Evolutionary conservation across 2,329 filamentous ascomycete species (phyloP).

Genomic region (Cladosporium sphaerospermum): DNA sequence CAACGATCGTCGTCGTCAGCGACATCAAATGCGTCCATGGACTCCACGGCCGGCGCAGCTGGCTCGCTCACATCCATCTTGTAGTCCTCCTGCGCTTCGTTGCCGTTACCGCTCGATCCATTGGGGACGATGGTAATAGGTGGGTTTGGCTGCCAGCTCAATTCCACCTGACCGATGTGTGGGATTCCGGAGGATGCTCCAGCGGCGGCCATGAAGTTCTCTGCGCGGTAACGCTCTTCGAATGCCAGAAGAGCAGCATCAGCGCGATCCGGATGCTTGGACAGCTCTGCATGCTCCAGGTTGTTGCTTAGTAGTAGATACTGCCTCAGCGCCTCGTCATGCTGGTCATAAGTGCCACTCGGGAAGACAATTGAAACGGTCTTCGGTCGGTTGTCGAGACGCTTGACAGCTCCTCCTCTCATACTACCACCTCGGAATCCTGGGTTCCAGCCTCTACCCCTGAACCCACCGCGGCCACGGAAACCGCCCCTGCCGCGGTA

Average conservation of each 20-base stretch:
- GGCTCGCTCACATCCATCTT: slow-evolving; percentile 13
- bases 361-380: slow-evolving; percentile 53
- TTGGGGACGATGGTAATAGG: neutral
- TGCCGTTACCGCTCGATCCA: neutral
- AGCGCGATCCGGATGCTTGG: slow-evolving; percentile 32
- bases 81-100: slow-evolving; percentile 6
- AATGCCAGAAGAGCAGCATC: slow-evolving; percentile 38
- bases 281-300: slow-evolving; percentile 34
- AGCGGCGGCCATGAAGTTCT: slow-evolving; percentile 41
- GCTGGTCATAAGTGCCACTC: slow-evolving; percentile 55
- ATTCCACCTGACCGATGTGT: slow-evolving; percentile 57
- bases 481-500: slow-evolving; percentile 21
- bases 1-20: slow-evolving; percentile 22
- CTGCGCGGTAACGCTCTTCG: slow-evolving; percentile 53
- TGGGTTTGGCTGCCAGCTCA: slow-evolving; percentile 49
- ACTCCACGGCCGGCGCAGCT: slow-evolving; percentile 2
- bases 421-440: slow-evolving; percentile 44
- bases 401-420: slow-evolving; percentile 49
- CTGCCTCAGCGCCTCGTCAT: slow-evolving; percentile 64
- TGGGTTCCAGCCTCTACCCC: slow-evolving; percentile 37
- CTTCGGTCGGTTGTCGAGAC: slow-evolving; percentile 70
- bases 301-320: slow-evolving; percentile 51
- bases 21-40: slow-evolving; percentile 14
- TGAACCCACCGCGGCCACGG: slow-evolving; percentile 25
- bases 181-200: slow-evolving; percentile 43